Conservation (phyloP, 2,329 filamentous ascomycete genomes). For the Botrytis cinerea region DNA sequence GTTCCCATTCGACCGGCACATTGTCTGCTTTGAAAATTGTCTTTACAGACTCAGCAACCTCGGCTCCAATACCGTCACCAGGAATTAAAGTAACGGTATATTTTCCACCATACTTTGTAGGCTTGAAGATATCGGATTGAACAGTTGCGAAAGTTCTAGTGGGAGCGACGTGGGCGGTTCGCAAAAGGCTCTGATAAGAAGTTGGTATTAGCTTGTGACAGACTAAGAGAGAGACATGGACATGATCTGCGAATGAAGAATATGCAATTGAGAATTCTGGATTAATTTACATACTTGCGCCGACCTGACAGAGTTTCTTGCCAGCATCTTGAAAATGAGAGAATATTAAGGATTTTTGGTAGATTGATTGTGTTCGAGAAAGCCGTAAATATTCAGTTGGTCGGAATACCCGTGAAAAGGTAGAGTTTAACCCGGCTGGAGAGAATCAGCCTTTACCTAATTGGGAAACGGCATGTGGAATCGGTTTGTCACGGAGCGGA, state of each 20-base stretch:
- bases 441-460: conserved; percentile 16
- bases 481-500: conserved; percentile 24
- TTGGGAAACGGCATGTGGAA: conserved; percentile 23
- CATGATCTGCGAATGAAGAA: conserved; percentile 21
- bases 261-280: conserved; percentile 34
- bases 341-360: conserved; percentile 20
- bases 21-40: conserved; percentile 99
- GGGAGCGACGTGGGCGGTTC: conserved; percentile 36
- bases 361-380: conserved; percentile 10
- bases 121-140: conserved; percentile 97
- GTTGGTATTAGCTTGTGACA: conserved; percentile 25
- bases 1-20: conserved; percentile 97
- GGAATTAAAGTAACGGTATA: conserved; percentile 99
- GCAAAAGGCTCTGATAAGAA: conserved; percentile 43
- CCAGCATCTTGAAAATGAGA: conserved; percentile 37
- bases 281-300: conserved; percentile 48
- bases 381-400: conserved; percentile 17
- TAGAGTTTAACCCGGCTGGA: conserved; percentile 19
- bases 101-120: conserved; percentile 92
- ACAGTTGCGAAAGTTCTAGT: conserved; percentile 68
- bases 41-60: conserved; percentile 97
- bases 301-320: conserved; percentile 43
- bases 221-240: neutral
- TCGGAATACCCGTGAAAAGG: conserved; percentile 22
- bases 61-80: conserved; percentile 97